Evolutionary conservation across 73 alveolate genomes (phyloP).

Genomic region (Paraurostyla sp.): DNA sequence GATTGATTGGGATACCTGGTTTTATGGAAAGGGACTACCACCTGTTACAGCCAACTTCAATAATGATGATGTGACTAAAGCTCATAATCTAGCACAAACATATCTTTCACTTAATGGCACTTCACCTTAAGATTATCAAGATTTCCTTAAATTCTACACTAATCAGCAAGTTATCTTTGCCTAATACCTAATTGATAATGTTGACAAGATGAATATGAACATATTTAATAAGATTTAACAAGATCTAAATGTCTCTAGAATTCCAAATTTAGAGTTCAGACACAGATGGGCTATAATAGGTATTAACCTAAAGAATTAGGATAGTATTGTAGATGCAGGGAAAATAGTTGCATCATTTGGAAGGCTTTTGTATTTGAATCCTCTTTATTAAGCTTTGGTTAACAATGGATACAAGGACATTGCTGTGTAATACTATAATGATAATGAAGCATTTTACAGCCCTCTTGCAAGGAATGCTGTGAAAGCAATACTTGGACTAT

Average conservation of each 20-base stretch:
- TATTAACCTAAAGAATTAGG: background rate
- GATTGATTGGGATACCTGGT: conserved; percentile 86
- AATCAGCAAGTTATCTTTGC: conserved; percentile 66
- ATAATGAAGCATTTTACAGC: conserved; percentile 55
- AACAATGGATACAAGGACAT: conserved; percentile 16
- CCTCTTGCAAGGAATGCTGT: conserved; percentile 64
- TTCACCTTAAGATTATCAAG: conserved; percentile 40
- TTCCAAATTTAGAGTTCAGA: background rate
- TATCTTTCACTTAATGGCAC: conserved; percentile 50
- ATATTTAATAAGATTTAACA: background rate
- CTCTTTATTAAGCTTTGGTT: conserved; percentile 56
- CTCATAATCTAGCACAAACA: conserved; percentile 61
- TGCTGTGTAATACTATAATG: conserved; percentile 12
- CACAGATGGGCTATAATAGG: conserved; percentile 30
- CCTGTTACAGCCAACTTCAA: conserved; percentile 81
- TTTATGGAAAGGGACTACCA: conserved; percentile 84
- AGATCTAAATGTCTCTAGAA: background rate
- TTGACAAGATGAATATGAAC: background rate
- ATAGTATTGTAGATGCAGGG: background rate
- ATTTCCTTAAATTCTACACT: conserved; percentile 43
- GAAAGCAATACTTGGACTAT: conserved; percentile 22
- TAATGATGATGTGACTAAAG: conserved; percentile 67
- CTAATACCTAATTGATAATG: background rate
- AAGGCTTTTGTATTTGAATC: conserved; percentile 14
- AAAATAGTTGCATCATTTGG: conserved; percentile 22